These are phyloP conservation scores for Albizia julibrissin DNA, from an alignment of 306 rosid genomes.

Conservation along the genomic window DNA sequence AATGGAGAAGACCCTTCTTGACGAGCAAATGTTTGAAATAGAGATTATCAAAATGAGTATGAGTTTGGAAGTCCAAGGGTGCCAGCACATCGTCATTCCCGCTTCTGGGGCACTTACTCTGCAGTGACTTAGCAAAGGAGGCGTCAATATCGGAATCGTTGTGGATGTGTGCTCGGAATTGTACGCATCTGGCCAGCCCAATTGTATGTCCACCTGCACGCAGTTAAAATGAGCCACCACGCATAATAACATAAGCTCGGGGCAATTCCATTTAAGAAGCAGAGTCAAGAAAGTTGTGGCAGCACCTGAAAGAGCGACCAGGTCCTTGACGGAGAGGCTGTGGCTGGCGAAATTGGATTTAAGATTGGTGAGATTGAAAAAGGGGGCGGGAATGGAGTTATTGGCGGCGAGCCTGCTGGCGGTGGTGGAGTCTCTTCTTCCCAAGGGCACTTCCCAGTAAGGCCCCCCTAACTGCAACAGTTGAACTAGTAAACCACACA, in stretches of 20 bases:
- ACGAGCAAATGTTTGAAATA: constrained; percentile 49
- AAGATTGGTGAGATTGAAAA: constrained; percentile 27
- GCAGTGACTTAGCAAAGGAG: constrained; percentile 45
- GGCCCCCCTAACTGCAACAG: constrained; percentile 60
- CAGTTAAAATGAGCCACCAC: not conserved
- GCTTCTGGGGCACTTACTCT: constrained; percentile 46
- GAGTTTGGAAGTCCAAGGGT: constrained; percentile 54
- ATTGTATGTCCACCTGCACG: constrained; percentile 59
- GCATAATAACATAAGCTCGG: not conserved
- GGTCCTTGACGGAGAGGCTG: constrained; percentile 48
- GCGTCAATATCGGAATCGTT: constrained; percentile 57
- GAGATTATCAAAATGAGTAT: constrained; percentile 51
- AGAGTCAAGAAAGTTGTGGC: not conserved
- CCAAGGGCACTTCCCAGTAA: constrained; percentile 56
- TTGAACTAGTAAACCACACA: not conserved
- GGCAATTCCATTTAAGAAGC: not conserved
- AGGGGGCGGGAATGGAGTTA: constrained; percentile 43
- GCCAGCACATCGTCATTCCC: constrained; percentile 44
- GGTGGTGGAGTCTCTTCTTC: constrained; percentile 65
- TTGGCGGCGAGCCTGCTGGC: constrained; percentile 58
- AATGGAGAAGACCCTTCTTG: constrained; percentile 57
- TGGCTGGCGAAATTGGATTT: constrained; percentile 44
- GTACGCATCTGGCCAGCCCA: constrained; percentile 52
- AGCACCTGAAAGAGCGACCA: constrained; percentile 67
- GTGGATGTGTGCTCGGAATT: constrained; percentile 50